Conservation (phyloP, 176 grass and related monocot genomes). For the Urochloa ruziziensis region DNA sequence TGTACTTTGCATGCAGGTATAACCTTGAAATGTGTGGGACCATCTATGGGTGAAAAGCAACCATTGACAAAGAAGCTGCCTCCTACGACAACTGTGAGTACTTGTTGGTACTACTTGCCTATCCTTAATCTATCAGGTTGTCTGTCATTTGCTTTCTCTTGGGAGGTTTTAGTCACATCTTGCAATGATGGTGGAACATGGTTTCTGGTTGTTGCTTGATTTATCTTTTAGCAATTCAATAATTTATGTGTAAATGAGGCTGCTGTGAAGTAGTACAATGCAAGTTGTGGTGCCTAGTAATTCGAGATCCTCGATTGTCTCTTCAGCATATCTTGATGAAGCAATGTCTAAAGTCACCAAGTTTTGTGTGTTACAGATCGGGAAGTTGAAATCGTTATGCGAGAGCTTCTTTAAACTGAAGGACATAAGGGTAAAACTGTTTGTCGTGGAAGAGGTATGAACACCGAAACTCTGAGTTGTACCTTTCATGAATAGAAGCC, state of each 20-base stretch:
- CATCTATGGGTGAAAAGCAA: constrained; percentile 89
- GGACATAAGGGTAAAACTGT: constrained; percentile 67
- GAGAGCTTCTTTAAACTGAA: constrained; percentile 95
- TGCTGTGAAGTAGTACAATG: background rate
- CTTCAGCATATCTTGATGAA: background rate
- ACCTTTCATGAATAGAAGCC: background rate
- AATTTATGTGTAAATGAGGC: background rate
- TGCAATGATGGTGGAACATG: background rate
- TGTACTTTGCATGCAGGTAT: constrained; percentile 46
- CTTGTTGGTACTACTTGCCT: background rate
- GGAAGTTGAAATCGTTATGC: constrained; percentile 79
- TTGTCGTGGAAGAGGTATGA: constrained; percentile 83
- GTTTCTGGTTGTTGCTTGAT: background rate
- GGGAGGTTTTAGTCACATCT: background rate
- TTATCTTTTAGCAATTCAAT: constrained; percentile 1
- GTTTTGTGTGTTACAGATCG: constrained; percentile 43
- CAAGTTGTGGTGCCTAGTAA: background rate
- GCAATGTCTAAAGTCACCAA: background rate
- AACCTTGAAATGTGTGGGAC: constrained; percentile 92
- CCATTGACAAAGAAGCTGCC: constrained; percentile 83
- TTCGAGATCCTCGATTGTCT: background rate
- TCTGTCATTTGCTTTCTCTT: background rate
- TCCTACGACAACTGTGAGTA: constrained; percentile 68
- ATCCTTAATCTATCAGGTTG: background rate
- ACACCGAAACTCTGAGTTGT: background rate